These are phyloP conservation scores for Podospora anserina DNA, from an alignment of 495 filamentous ascomycete genomes.

Conservation along the genomic window DNA sequence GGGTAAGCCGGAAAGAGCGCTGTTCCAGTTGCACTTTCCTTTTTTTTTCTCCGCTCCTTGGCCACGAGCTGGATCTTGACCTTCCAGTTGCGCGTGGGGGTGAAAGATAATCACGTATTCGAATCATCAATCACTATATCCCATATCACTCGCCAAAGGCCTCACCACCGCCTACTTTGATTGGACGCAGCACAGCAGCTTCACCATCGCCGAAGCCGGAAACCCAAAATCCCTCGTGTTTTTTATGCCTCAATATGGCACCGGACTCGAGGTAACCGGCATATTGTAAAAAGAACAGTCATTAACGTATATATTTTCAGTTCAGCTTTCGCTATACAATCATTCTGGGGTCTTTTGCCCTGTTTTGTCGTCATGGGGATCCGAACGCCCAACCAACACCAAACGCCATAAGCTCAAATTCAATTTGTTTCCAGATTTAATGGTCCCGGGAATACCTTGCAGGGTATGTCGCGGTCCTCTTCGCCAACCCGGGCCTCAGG, in stretches of 20 bases:
- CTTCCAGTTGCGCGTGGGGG: neutral
- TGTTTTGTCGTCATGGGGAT: neutral
- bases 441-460: neutral
- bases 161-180: neutral
- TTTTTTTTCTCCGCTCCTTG: too few relatives aligned
- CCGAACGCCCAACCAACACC: neutral
- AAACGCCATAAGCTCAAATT: neutral
- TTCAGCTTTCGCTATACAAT: neutral
- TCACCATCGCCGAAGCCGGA: neutral
- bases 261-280: neutral
- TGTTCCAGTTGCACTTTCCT: neutral
- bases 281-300: neutral
- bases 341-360: neutral
- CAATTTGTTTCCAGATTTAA: neutral
- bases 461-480: neutral
- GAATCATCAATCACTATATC: neutral
- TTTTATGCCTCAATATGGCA: neutral
- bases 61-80: too few relatives aligned
- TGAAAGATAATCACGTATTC: neutral
- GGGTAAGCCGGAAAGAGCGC: neutral
- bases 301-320: neutral
- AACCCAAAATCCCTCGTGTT: neutral
- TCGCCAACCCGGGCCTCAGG: neutral
- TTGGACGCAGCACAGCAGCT: neutral
- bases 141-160: neutral